phyloP scores from a whole-genome alignment of 495 filamentous ascomycete species.

The Aspergillus egyptiacus region DNA sequence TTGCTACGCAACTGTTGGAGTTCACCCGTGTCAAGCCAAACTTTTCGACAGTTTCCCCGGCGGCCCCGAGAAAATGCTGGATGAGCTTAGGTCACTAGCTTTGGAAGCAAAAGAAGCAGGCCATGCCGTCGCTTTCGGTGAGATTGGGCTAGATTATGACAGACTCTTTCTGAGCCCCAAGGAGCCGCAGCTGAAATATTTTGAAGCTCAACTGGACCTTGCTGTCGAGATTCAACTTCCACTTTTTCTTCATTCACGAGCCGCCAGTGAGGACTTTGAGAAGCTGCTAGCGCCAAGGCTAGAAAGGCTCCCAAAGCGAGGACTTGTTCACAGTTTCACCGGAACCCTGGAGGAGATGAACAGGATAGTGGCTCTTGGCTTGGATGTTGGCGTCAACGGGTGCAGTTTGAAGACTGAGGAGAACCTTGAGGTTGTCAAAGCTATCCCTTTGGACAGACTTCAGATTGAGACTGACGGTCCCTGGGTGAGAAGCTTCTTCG shows the following conservation, averaged over 20 bases:
- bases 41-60: conserved; percentile 57
- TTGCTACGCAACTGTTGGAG: conserved; percentile 83
- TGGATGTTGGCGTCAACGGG: conserved; percentile 85
- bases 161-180: conserved; percentile 70
- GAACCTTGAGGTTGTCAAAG: conserved; percentile 73
- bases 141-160: conserved; percentile 96
- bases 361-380: conserved; percentile 63
- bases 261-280: conserved; percentile 78
- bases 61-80: conserved; percentile 51
- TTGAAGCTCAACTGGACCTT: conserved; percentile 70
- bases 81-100: conserved; percentile 55
- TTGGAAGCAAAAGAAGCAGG: conserved; percentile 39
- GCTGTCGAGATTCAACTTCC: conserved; percentile 74
- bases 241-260: conserved; percentile 84
- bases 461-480: conserved; percentile 95
- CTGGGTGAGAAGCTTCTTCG: conserved; percentile 48
- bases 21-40: conserved; percentile 80
- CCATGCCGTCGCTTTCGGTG: conserved; percentile 76
- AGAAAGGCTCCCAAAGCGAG: conserved; percentile 56
- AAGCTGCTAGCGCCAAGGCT: conserved; percentile 49
- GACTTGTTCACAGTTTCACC: conserved; percentile 87
- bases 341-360: conserved; percentile 78
- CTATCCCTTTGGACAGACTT: conserved; percentile 64
- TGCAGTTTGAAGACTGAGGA: conserved; percentile 90
- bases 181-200: conserved; percentile 77